phyloP scores from a whole-genome alignment of 2,329 filamentous ascomycete genomes.

The Grosmannia clavigera region DNA sequence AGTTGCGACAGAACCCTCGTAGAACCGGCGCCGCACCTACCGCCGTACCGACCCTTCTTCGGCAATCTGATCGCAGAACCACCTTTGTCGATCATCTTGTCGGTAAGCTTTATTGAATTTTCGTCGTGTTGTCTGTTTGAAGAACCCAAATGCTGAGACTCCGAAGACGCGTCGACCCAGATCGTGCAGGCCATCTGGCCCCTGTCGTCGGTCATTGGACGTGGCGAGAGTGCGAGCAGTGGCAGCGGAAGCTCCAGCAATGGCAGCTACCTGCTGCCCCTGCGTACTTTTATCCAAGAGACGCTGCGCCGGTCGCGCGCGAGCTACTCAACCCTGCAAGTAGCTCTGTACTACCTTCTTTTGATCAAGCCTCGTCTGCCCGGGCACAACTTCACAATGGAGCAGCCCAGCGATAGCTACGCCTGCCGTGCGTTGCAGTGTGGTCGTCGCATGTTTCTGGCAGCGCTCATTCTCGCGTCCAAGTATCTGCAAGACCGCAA shows the following conservation, averaged over 20 bases:
- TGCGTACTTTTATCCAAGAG: constrained; percentile 95
- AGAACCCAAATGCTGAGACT: background rate
- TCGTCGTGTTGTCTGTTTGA: background rate
- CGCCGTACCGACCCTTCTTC: constrained; percentile 62
- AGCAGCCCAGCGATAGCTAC: constrained; percentile 63
- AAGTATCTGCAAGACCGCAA: constrained; percentile 98
- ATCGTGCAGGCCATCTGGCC: constrained; percentile 98
- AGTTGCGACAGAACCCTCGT: constrained; percentile 53
- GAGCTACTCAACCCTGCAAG: constrained; percentile 94
- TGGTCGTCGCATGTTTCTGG: constrained; percentile 92
- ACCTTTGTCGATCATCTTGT: constrained; percentile 95
- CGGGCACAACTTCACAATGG: constrained; percentile 71
- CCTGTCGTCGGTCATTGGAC: constrained; percentile 67
- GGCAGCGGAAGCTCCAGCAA: constrained; percentile 4
- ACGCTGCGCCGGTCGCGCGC: constrained; percentile 88
- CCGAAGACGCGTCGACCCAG: constrained; percentile 83
- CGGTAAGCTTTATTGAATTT: constrained; percentile 51
- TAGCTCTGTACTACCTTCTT: constrained; percentile 91
- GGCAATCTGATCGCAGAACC: constrained; percentile 83
- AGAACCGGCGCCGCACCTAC: constrained; percentile 43
- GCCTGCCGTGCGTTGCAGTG: constrained; percentile 77
- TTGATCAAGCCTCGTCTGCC: constrained; percentile 87
- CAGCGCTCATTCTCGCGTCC: constrained; percentile 86
- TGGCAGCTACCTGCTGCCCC: constrained; percentile 52
- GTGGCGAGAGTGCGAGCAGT: constrained; percentile 58